A percentile compares a stretch with the other conserved stretches of the same genome.
Evolutionary conservation across 1,284 basidiomycete genomes (phyloP).

Genomic region (Cutaneotrichosporon sp.): DNA sequence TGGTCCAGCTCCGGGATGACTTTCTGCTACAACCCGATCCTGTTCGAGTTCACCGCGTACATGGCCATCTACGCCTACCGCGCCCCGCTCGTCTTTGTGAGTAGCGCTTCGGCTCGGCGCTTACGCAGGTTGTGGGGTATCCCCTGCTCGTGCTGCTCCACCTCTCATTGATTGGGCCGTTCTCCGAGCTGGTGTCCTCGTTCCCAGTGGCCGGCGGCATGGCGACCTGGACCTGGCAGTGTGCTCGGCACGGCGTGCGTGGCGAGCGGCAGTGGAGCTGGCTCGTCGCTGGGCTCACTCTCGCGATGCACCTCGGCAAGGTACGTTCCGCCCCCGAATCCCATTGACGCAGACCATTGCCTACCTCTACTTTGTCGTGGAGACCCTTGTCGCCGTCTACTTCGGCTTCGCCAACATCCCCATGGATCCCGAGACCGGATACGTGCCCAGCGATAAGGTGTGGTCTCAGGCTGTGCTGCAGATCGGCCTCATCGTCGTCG

Average conservation of each 20-base stretch:
- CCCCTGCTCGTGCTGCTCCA: constrained; percentile 5
- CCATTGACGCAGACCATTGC: not conserved
- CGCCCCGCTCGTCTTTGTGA: constrained; percentile 7
- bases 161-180: constrained; percentile 5
- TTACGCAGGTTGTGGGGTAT: constrained; percentile 9
- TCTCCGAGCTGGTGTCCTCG: constrained; percentile 5
- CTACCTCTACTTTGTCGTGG: not conserved
- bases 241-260: constrained; percentile 4
- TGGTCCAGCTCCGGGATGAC: constrained; percentile 6
- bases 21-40: constrained; percentile 1
- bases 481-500: not conserved
- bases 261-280: constrained; percentile 9
- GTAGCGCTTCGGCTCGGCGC: no score
- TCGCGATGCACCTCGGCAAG: constrained; percentile 6
- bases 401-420: not conserved
- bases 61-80: not conserved
- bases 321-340: no score
- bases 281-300: constrained; percentile 1
- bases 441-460: not conserved
- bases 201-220: constrained; percentile 6
- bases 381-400: not conserved
- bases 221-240: constrained; percentile 12
- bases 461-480: not conserved
- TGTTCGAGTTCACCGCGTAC: constrained; percentile 1
- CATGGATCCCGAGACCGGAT: not conserved